These are phyloP conservation scores for Crassisporium funariophilum DNA, from an alignment of 768 basidiomycete genomes.

Conservation along the genomic window DNA sequence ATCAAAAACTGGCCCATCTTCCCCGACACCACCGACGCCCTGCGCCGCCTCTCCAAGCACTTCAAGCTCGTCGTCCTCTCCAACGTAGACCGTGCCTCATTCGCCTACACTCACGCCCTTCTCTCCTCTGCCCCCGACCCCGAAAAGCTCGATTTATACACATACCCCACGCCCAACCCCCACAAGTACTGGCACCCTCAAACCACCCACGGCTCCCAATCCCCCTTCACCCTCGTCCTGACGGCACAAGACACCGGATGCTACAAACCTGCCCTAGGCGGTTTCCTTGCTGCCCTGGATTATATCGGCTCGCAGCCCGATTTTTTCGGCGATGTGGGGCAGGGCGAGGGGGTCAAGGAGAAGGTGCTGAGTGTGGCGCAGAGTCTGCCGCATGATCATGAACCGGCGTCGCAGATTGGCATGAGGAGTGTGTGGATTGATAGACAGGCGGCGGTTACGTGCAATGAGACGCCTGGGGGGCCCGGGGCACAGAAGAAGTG, in stretches of 20 bases:
- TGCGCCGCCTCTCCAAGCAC: slow-evolving; percentile 57
- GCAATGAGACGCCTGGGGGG: slow-evolving; percentile 38
- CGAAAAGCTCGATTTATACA: slow-evolving; percentile 27
- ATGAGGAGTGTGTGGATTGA: slow-evolving; percentile 70
- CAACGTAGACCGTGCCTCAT: slow-evolving; percentile 71
- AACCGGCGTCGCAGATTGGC: slow-evolving; percentile 58
- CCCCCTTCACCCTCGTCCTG: slow-evolving; percentile 65
- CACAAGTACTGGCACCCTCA: slow-evolving; percentile 47
- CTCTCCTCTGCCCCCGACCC: slow-evolving; percentile 38
- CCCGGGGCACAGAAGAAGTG: slow-evolving; percentile 33
- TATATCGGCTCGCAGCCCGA: slow-evolving; percentile 42
- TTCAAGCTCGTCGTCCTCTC: slow-evolving; percentile 76
- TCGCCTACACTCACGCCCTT: slow-evolving; percentile 57
- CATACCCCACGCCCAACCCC: slow-evolving; percentile 34
- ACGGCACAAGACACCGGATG: slow-evolving; percentile 75
- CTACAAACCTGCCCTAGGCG: slow-evolving; percentile 67
- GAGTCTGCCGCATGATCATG: slow-evolving; percentile 67
- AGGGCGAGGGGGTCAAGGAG: slow-evolving; percentile 36
- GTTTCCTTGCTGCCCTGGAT: slow-evolving; percentile 52
- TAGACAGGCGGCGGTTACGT: slow-evolving; percentile 48
- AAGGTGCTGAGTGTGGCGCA: slow-evolving; percentile 69
- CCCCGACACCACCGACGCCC: slow-evolving; percentile 63
- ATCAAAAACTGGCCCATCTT: slow-evolving; percentile 67
- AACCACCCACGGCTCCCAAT: slow-evolving; percentile 41
- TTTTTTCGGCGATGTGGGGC: slow-evolving; percentile 33